Base-by-base conservation (phyloP, 2,329 filamentous ascomycete species). In the Nectriaceae sp. region DNA sequence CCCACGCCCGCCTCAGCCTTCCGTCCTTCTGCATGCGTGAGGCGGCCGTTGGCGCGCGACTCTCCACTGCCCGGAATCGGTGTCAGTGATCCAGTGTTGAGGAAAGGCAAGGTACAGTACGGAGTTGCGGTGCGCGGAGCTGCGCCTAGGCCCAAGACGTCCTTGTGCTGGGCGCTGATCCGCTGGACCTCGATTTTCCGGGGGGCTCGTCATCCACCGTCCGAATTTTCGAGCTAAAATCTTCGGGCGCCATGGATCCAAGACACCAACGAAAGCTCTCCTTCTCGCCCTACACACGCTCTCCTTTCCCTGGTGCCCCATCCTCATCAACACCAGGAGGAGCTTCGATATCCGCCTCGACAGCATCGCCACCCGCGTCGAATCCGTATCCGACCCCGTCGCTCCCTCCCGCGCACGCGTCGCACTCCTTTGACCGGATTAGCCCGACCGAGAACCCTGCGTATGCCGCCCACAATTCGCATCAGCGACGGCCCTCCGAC, bases 401-500 rank as follows among this genome's bases (percentile, higher is more conserved):
- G 33, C 52, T 54, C 36, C 46, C 48, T 42, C 40, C 54, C 46
- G 44, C 52, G 46, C 54, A 56, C 57, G 52, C 59, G 42, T 49
- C 31, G 44, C 47, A 44, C 49, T 51, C 59, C 42, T 50, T 58
- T 50, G 41, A 49, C 38, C 49, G 44, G 53, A 48, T 53, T 53
- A 66, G 53, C 48, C 49, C 53, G 55, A 55, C 55, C 48, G 56
- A 56, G 44, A 59, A 52, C 47, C 49, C 60, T 57, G 60, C 65
- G 46, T 67, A 70, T 60, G 60, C 58, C 47, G 56, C 59, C 50
- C 65, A 65, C 49, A 63, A 65, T 40, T 46, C 37, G 38, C 26
- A 49, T 42, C 55, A 60, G 50, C 69, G 71, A 53, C 70, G 69
- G 53, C 68, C 69, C 19, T 74, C 74, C 55, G 75, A 77, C 55